Conservation (phyloP, 2,329 filamentous ascomycete genomes). For the Cladosporium austrohemisphaericum region DNA sequence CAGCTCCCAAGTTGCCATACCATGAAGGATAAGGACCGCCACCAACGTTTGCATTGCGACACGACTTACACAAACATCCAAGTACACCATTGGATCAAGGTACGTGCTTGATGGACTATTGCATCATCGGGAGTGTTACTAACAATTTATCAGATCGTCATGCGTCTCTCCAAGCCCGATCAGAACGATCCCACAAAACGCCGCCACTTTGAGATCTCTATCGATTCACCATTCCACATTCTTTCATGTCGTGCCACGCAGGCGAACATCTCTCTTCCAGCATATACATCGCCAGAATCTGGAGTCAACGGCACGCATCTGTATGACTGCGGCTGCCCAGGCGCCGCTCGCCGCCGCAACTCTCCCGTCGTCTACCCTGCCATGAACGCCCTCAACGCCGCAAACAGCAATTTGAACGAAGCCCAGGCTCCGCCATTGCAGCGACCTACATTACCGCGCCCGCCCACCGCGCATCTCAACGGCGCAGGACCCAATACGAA, state of each 20-base stretch:
- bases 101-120: conserved; percentile 41
- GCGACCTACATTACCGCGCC: conserved; percentile 50
- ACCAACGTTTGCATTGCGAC: conserved; percentile 72
- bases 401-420: conserved; percentile 30
- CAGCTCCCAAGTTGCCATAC: conserved; percentile 85
- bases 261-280: conserved; percentile 79
- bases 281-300: conserved; percentile 61
- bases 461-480: conserved; percentile 35
- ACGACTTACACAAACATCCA: conserved; percentile 92
- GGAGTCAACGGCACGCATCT: conserved; percentile 31
- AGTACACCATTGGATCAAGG: conserved; percentile 96
- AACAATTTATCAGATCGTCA: conserved; percentile 64
- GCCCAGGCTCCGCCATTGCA: conserved; percentile 19
- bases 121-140: neutral
- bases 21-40: conserved; percentile 68
- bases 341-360: conserved; percentile 52
- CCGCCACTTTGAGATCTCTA: conserved; percentile 91
- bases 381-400: conserved; percentile 52
- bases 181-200: conserved; percentile 72
- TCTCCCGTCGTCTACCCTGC: conserved; percentile 51
- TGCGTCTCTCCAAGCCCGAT: conserved; percentile 83
- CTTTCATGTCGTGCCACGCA: conserved; percentile 91
- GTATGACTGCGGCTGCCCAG: conserved; percentile 62
- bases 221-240: conserved; percentile 91
- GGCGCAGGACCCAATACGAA: conserved; percentile 35